Evolutionary conservation across 768 basidiomycete genomes (phyloP).

Genomic region (Boletus reticulatus): DNA sequence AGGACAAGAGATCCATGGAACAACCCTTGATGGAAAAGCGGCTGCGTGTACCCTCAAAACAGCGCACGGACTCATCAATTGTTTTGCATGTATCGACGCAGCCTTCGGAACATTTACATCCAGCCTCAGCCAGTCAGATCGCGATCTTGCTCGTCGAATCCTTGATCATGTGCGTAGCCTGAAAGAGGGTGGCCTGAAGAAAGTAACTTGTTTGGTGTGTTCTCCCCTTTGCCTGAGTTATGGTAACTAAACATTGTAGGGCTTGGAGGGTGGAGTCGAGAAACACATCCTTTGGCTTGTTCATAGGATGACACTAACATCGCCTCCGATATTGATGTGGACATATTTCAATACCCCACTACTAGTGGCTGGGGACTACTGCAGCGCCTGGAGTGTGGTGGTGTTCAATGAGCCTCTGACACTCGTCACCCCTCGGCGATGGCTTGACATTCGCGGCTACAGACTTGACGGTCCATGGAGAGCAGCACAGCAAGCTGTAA

Average conservation of each 20-base stretch:
- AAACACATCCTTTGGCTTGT: conserved; percentile 33
- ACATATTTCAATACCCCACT: conserved; percentile 56
- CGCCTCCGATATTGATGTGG: conserved; percentile 64
- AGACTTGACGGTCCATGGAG: conserved; percentile 66
- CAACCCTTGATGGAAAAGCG: conserved; percentile 36
- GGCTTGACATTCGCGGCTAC: conserved; percentile 70
- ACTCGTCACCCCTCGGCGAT: conserved; percentile 65
- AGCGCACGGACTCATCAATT: conserved; percentile 31
- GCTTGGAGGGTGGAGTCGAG: conserved; percentile 12
- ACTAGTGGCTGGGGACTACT: conserved; percentile 53
- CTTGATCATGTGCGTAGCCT: conserved; percentile 13
- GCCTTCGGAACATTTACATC: conserved; percentile 20
- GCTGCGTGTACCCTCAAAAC: conserved; percentile 47
- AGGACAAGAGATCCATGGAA: conserved; percentile 39
- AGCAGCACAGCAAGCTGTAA: conserved; percentile 66
- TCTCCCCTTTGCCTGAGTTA: background rate
- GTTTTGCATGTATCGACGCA: conserved; percentile 28
- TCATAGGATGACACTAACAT: conserved; percentile 42
- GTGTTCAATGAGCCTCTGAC: conserved; percentile 44
- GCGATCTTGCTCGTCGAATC: conserved; percentile 14
- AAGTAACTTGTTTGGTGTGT: conserved; percentile 33
- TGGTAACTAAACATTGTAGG: conserved; percentile 11
- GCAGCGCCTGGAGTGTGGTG: conserved; percentile 55
- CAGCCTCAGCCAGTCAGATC: conserved; percentile 21
- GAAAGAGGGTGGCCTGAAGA: conserved; percentile 28